Conservation (phyloP, 345 rosid genomes). For the Aethionema arabicum region DNA sequence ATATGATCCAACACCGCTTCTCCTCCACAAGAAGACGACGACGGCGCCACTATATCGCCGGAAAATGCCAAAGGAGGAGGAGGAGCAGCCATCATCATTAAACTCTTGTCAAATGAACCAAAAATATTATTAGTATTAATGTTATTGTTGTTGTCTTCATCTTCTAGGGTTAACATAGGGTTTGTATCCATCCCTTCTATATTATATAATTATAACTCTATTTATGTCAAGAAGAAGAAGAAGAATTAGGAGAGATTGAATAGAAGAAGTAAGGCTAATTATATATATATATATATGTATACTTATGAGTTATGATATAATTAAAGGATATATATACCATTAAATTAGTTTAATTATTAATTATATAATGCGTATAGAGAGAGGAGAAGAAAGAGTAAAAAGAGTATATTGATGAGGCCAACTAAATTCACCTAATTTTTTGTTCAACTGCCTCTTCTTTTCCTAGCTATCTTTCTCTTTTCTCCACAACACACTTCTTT, state of each 20-base stretch:
- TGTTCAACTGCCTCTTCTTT: constrained; percentile 43
- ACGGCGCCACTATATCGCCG: constrained; percentile 14
- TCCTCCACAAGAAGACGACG: constrained; percentile 33
- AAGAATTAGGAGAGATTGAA: constrained; percentile 13
- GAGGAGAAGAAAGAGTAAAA: constrained; percentile 34
- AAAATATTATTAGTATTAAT: constrained; percentile 2
- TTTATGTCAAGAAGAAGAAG: constrained; percentile 6
- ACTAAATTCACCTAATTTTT: constrained; percentile 39
- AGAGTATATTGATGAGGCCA: constrained; percentile 30
- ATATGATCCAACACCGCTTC: constrained; percentile 9
- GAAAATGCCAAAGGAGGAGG: constrained; percentile 34
- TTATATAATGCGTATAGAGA: constrained; percentile 27
- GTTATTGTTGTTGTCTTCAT: constrained; percentile 22
- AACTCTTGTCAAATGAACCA: constrained; percentile 26
- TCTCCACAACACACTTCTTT: constrained; percentile 17
- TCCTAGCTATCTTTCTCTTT: constrained; percentile 31
- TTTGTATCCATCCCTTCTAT: constrained; percentile 32
- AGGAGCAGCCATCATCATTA: constrained; percentile 38
- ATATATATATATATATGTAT: too few species aligned
- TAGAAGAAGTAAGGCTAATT: constrained; percentile 12
- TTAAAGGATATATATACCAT: too few species aligned
- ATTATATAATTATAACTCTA: neutral
- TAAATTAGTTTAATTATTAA: too few species aligned
- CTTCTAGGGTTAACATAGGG: constrained; percentile 36
- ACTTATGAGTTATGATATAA: too few species aligned